These are phyloP conservation scores for Penicillium digitatum DNA, from an alignment of 2,329 filamentous ascomycete species.

Conservation along the genomic window DNA sequence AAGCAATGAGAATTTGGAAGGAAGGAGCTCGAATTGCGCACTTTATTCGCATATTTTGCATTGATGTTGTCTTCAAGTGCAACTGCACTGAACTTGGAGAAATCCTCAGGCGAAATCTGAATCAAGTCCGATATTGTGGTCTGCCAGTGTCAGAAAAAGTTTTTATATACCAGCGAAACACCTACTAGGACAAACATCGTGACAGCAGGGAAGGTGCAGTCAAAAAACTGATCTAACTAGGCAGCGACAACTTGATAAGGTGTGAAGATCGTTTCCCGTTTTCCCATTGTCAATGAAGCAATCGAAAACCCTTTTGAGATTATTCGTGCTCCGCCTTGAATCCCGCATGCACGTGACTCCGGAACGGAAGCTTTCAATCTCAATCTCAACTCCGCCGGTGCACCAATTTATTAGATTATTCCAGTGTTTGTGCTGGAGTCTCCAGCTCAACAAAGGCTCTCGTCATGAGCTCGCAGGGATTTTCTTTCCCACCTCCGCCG, in stretches of 20 bases:
- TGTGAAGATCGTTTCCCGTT: not conserved
- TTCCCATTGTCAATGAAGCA: not conserved
- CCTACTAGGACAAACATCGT: constrained; percentile 52
- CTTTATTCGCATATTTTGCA: constrained; percentile 91
- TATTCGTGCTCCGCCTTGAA: not conserved
- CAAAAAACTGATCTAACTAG: not conserved
- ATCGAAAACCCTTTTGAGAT: constrained; percentile 6
- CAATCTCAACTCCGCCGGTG: not conserved
- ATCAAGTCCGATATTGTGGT: constrained; percentile 93
- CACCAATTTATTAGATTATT: constrained; percentile 17
- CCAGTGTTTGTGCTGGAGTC: constrained; percentile 25
- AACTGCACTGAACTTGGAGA: constrained; percentile 71
- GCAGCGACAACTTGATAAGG: not conserved
- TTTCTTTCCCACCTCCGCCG: constrained; percentile 47
- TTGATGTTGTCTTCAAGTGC: constrained; percentile 97
- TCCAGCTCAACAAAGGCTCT: constrained; percentile 24
- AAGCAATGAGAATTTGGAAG: not conserved
- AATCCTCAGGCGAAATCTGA: constrained; percentile 84
- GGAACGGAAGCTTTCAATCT: constrained; percentile 2
- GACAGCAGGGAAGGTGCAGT: not conserved
- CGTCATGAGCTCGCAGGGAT: constrained; percentile 42
- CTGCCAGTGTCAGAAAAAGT: constrained; percentile 46
- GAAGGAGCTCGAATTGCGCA: constrained; percentile 30
- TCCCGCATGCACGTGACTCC: not conserved
- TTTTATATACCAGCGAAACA: constrained; percentile 19